Evolutionary conservation across 192 early-diverging fungal genomes (phyloP), one percentile per base, ranked within the genome.

Genomic region (Funneliformis geosporum): DNA sequence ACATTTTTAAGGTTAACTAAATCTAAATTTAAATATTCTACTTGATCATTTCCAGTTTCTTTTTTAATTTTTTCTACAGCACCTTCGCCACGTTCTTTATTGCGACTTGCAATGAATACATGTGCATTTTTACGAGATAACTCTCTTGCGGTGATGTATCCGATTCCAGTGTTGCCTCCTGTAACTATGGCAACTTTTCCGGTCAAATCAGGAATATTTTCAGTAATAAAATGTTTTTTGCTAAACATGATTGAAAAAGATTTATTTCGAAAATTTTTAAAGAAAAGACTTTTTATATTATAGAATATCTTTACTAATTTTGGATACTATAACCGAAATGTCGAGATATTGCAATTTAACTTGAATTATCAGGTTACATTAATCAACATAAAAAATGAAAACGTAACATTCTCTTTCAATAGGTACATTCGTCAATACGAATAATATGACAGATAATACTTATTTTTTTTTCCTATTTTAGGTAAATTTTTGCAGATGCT

Each of bases 151-250:
- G 84, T 85, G 11, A 50, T 76, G 46, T 80, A 83, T 9, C 84
- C 82, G n/a, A 83, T 77, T 12, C 89, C 89, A 14, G 82, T 62
- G 46, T 85, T 89, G 16, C 82, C 84, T 4, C 89, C 89, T 8
- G 87, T 89, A 21, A 89, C 78, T 27, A 89, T 82, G 21, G 83
- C 83, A 27, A 84, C 73, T 60, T 86, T 88, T n/a, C 81, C 84
- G 6, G 78, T 69, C 12, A 84, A 78, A 43, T 84, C 80, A 43
- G 85, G 83, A 46, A 80, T 80, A 8, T 74, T 21, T 12, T 55
- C 38, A 28, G 64, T 38, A 25, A 44, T 55, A 75, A 80, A 80
- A 55, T 55, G 16, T 55, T 55, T 55, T 55, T 21, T 55, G 1
- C 50, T 5, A 18, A 55, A 55, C 47, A 55, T 55, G 3, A 55